Conservation (phyloP, 2,329 filamentous ascomycete genomes). For the Aureobasidium melanogenum region DNA sequence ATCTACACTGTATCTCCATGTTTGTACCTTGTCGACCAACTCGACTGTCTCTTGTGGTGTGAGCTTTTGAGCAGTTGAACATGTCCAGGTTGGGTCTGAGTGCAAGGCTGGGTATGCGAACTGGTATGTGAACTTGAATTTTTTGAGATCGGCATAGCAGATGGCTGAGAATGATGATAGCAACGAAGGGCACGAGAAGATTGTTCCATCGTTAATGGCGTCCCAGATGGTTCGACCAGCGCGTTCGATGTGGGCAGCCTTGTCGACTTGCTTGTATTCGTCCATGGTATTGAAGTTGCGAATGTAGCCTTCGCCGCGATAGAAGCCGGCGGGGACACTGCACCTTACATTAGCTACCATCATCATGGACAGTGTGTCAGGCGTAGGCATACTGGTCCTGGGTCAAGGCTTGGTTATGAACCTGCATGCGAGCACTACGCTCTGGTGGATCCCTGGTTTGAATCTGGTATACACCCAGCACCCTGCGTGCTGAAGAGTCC, state of each 20-base stretch:
- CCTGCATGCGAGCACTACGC: conserved; percentile 79
- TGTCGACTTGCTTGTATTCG: conserved; percentile 80
- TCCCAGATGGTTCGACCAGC: conserved; percentile 88
- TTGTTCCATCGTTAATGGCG: conserved; percentile 90
- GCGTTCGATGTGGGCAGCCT: conserved; percentile 64
- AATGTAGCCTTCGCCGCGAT: conserved; percentile 85
- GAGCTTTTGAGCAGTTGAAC: conserved; percentile 32
- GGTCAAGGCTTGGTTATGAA: conserved; percentile 77
- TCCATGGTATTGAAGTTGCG: conserved; percentile 95
- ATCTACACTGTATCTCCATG: conserved; percentile 78
- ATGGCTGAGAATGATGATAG: conserved; percentile 82
- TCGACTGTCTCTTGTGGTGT: conserved; percentile 62
- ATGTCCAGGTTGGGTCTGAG: conserved; percentile 69
- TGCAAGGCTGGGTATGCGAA: conserved; percentile 93
- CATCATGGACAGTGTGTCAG: background rate
- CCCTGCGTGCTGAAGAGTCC: conserved; percentile 78
- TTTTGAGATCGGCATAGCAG: conserved; percentile 92
- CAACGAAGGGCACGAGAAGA: conserved; percentile 88
- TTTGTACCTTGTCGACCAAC: conserved; percentile 74
- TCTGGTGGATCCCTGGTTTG: conserved; percentile 61
- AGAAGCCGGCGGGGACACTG: conserved; percentile 61
- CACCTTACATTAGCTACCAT: background rate
- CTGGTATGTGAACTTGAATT: conserved; percentile 97
- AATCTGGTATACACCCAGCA: conserved; percentile 84
- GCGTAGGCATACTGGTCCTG: conserved; percentile 60